Percentiles rank a stretch among this genome's conserved stretches.
These are phyloP conservation scores for Trichothecium sympodiale DNA, from an alignment of 2,329 filamentous ascomycete genomes.

Conservation along the genomic window DNA sequence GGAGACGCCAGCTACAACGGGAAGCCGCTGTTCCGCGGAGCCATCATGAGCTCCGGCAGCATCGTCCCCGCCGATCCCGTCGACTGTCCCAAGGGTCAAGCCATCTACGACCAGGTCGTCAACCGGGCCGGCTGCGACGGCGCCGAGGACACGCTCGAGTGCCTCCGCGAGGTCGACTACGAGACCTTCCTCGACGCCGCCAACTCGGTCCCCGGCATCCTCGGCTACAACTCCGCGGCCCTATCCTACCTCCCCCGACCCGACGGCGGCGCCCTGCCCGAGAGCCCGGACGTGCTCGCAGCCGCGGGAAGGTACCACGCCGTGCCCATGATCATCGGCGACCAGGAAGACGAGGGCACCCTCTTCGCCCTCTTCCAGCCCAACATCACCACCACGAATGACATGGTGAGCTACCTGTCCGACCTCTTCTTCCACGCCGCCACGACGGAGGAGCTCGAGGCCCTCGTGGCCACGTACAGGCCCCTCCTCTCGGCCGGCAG, in stretches of 20 bases:
- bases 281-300: slow-evolving; percentile 51
- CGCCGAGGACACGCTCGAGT: slow-evolving; percentile 47
- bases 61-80: slow-evolving; percentile 51
- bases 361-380: slow-evolving; percentile 59
- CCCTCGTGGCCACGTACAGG: slow-evolving; percentile 52
- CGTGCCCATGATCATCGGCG: slow-evolving; percentile 48
- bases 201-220: slow-evolving; percentile 57
- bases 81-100: slow-evolving; percentile 55
- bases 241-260: slow-evolving; percentile 66
- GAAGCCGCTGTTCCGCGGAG: slow-evolving; percentile 61
- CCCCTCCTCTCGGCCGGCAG: slow-evolving; percentile 46
- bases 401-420: slow-evolving; percentile 51
- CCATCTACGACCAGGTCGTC: slow-evolving; percentile 52
- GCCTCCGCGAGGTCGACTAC: slow-evolving; percentile 52
- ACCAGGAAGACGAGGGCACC: slow-evolving; percentile 74
- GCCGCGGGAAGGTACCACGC: slow-evolving; percentile 34
- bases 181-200: slow-evolving; percentile 51
- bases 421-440: slow-evolving; percentile 49
- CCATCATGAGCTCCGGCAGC: slow-evolving; percentile 67
- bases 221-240: slow-evolving; percentile 57
- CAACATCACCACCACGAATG: slow-evolving; percentile 51
- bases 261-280: slow-evolving; percentile 50
- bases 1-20: slow-evolving; percentile 67
- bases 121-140: slow-evolving; percentile 48
- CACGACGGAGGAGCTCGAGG: slow-evolving; percentile 34